Evolutionary conservation across 2,329 filamentous ascomycete genomes (phyloP), one percentile per base, ranked within the genome.

Genomic region (Hypocrella siamensis): DNA sequence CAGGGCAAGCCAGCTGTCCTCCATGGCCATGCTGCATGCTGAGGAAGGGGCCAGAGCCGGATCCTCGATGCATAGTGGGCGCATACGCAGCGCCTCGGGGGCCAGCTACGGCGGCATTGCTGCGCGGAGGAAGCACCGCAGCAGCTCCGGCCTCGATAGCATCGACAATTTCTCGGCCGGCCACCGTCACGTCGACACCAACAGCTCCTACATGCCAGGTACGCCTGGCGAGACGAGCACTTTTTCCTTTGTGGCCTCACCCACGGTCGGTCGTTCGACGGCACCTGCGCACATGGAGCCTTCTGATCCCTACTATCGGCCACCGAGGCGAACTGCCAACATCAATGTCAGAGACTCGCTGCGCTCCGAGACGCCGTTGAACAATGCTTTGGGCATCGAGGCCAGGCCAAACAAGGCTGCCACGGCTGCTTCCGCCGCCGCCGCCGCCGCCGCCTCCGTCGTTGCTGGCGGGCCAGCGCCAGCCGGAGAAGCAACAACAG

Each of bases 251-350:
- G 46, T 82, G 36, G 61, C 70, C 31, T 71, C 72, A 19, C 69
- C 73, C 8, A 63, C 61, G 25, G 57, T 61, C 51, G 48, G 60
- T 49, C 52, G 44, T 56, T 61, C 43, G 54, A 59, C 32, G 47
- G 67, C 36, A 53, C 64, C 41, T 17, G 44, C 63, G 26, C 54
- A 65, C 18, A 49, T 62, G 19, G 67, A 76, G 40, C 49, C 65
- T 10, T 59, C 70, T 2, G 84, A 93, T 49, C 83, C 83, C 0
- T 96, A 90, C 48, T 96, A 93, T 49, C 77, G 88, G 30, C 83
- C 84, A 14, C 88, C 86, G 12, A 67, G 86, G 40, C 65, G 74
- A 34, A 70, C 79, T 27, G 70, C 73, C 17, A 80, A 72, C 1
- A 54, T 76, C 17, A 80, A 72, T 1, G 54, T 71, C n/a, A 53